phyloP scores from a whole-genome alignment of 176 grass and related monocot species.

The Puccinellia tenuiflora region DNA sequence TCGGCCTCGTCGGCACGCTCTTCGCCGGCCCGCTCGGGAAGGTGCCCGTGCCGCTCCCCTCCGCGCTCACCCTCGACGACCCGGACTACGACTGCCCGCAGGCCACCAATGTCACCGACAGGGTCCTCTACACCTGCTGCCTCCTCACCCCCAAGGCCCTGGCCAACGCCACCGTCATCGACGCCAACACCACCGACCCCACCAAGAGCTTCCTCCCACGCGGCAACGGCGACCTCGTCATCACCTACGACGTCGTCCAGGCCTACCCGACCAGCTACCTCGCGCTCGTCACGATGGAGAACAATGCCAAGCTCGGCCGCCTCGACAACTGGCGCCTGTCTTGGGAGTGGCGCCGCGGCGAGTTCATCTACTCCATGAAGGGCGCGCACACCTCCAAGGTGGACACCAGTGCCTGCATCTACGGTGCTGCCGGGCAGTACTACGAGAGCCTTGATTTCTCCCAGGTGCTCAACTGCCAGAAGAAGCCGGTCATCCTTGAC shows the following conservation, averaged over 20 bases:
- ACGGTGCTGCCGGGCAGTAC: conserved; percentile 48
- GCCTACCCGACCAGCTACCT: conserved; percentile 65
- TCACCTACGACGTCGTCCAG: conserved; percentile 79
- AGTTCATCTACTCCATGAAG: conserved; percentile 81
- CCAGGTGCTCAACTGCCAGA: conserved; percentile 76
- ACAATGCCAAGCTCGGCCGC: conserved; percentile 73
- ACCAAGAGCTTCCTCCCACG: conserved; percentile 54
- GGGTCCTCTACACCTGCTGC: conserved; percentile 51
- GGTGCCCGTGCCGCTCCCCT: conserved; percentile 56
- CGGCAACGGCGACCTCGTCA: conserved; percentile 68
- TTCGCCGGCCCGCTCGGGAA: conserved; percentile 39
- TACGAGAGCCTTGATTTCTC: conserved; percentile 70
- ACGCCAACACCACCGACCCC: conserved; percentile 37
- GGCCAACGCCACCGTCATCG: conserved; percentile 40
- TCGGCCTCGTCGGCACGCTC: conserved; percentile 67
- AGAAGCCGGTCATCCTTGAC: conserved; percentile 60
- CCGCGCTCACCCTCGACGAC: conserved; percentile 42
- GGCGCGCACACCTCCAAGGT: conserved; percentile 51
- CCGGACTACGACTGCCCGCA: conserved; percentile 52
- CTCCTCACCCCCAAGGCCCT: conserved; percentile 54
- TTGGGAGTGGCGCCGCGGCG: conserved; percentile 71
- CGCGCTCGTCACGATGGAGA: conserved; percentile 77
- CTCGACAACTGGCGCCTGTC: conserved; percentile 84
- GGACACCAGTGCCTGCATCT: conserved; percentile 64
- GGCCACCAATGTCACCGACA: not conserved